Evolutionary conservation across 352 stramenopile species (phyloP).

Genomic region (Pythium phragmiticola): DNA sequence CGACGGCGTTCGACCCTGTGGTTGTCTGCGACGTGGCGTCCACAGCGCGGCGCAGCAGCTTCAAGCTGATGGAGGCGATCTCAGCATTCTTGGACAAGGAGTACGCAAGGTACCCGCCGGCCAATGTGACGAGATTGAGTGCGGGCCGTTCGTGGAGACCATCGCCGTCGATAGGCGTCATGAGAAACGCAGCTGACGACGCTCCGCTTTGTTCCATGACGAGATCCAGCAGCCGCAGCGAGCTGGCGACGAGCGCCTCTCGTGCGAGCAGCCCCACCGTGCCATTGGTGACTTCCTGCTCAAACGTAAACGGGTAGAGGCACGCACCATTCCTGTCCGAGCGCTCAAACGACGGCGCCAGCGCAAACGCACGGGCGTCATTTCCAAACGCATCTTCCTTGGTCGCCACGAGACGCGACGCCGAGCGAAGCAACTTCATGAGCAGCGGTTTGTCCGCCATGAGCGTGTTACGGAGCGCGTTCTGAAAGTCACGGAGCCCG

Average conservation of each 20-base stretch:
- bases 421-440: slow-evolving; percentile 50
- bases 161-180: slow-evolving; percentile 47
- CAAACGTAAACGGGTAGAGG: slow-evolving; percentile 39
- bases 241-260: slow-evolving; percentile 47
- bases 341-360: slow-evolving; percentile 6
- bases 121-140: slow-evolving; percentile 57
- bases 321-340: slow-evolving; percentile 2
- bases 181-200: slow-evolving; percentile 28
- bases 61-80: slow-evolving; percentile 47
- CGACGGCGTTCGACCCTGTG: not conserved
- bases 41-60: slow-evolving; percentile 50
- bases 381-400: not conserved
- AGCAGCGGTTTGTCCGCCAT: slow-evolving; percentile 50
- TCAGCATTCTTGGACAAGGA: slow-evolving; percentile 34
- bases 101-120: slow-evolving; percentile 52
- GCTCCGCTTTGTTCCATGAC: slow-evolving; percentile 30
- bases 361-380: not conserved
- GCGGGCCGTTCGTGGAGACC: slow-evolving; percentile 32
- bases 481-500: slow-evolving; percentile 48
- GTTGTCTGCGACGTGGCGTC: slow-evolving; percentile 5
- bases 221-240: slow-evolving; percentile 44
- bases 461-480: slow-evolving; percentile 45
- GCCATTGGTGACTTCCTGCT: slow-evolving; percentile 28
- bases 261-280: slow-evolving; percentile 20
- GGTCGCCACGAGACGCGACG: slow-evolving; percentile 14